Evolutionary conservation across 345 rosid species (phyloP), one percentile per base, ranked within the genome.

Genomic region (Mallotus nudiflorus): DNA sequence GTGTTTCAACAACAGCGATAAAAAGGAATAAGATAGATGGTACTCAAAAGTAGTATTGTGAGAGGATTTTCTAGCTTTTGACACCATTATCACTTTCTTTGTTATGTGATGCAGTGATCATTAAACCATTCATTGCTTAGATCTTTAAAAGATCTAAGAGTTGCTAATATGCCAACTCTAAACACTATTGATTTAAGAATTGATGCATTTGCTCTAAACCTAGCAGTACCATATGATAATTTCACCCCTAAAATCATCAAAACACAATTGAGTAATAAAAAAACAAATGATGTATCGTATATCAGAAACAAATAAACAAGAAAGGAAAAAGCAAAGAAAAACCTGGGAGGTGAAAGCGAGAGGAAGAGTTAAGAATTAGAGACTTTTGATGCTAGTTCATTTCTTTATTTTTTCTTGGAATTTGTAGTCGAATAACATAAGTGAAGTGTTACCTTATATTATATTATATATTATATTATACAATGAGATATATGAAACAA

Each of bases 101-200:
- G 72, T 94, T 95, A 80, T 92, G 99, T 3, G 97, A 95, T 20
- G 97, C 99, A 3, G 99, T 92, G 88, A 95, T 88, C 97, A 95
- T 84, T 72, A 95, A 81, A 7, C 99, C 99, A 63, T 85, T 73
- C 74, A 81, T 79, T 0, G 90, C 67, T 3, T 69, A 78, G 59
- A 92, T 91, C 75, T 89, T 87, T 42, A 95, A n/a, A 70, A 5
- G 99, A 92, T 73, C 99, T 74, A 68, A 92, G 88, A 61, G 97
- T 86, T 5, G 97, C 86, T 80, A 95, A 78, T 40, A 95, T 88
- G 62, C 97, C 99, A 28, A 87, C 85, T 65, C 99, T 83, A 28
- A 75, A 78, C 28, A 90, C 87, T 31, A 93, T 89, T 4, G 99
- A 95, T 69, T 82, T 73, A 28, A 92, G 93, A 50, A 90, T 48